phyloP scores from a whole-genome alignment of 805 yeast species.

The Cyberlindnera bimundalis region DNA sequence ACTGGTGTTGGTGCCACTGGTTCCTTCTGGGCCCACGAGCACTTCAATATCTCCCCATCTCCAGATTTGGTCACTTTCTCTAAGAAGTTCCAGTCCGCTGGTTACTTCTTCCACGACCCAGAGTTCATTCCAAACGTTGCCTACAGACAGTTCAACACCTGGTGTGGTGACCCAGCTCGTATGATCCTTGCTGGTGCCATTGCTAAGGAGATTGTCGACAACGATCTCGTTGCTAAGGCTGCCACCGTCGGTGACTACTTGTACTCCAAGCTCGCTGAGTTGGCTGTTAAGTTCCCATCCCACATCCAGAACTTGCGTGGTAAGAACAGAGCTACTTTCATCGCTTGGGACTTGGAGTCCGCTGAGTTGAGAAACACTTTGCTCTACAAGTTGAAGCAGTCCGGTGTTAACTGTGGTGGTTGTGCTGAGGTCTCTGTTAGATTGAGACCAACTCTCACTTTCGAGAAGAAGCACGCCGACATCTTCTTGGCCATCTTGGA shows the following conservation, averaged over 20 bases:
- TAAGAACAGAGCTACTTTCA: conserved; percentile 68
- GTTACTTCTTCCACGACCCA: conserved; percentile 76
- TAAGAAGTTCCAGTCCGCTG: conserved; percentile 87
- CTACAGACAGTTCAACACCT: conserved; percentile 90
- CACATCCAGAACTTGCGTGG: conserved; percentile 62
- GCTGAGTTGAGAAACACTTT: conserved; percentile 58
- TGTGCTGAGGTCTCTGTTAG: conserved; percentile 79
- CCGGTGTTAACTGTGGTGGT: conserved; percentile 80
- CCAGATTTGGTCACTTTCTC: conserved; percentile 87
- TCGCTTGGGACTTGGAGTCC: conserved; percentile 71
- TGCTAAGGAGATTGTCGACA: conserved; percentile 56
- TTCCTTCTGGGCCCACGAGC: conserved; percentile 84
- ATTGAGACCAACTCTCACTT: conserved; percentile 75
- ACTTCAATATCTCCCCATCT: conserved; percentile 68
- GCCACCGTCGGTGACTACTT: conserved; percentile 65
- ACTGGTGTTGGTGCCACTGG: conserved; percentile 92
- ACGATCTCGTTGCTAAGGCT: conserved; percentile 56
- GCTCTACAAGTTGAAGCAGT: conserved; percentile 52
- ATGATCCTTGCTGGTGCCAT: conserved; percentile 73
- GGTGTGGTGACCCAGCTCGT: conserved; percentile 92
- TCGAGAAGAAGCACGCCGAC: conserved; percentile 79
- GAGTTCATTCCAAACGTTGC: conserved; percentile 69
- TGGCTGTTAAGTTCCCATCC: conserved; percentile 54
- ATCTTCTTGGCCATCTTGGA: conserved; percentile 47
- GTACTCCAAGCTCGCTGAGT: conserved; percentile 48